A percentile compares a stretch with the other conserved stretches of the same genome.
phyloP scores from a whole-genome alignment of 768 basidiomycete species.

The Cystobasidium onofrii region DNA sequence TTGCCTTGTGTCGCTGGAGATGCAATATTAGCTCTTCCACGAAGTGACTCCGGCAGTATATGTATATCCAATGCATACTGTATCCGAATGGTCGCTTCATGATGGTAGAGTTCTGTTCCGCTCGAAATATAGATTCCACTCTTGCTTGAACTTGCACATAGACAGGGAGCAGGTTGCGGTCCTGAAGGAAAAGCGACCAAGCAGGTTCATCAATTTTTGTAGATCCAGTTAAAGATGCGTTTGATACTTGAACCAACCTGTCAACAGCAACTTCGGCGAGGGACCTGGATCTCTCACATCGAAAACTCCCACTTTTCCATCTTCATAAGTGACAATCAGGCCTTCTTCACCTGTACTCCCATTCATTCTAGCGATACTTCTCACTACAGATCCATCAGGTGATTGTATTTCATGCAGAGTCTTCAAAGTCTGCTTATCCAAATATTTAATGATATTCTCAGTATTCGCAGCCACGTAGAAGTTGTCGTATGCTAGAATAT shows the following conservation, averaged over 20 bases:
- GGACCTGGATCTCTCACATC: slow-evolving; percentile 15
- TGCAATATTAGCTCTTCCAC: not conserved
- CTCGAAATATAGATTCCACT: slow-evolving; percentile 36
- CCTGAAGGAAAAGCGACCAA: not conserved
- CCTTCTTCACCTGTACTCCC: slow-evolving; percentile 25
- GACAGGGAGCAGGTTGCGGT: slow-evolving; percentile 36
- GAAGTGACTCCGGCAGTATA: not conserved
- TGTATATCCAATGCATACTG: slow-evolving; percentile 23
- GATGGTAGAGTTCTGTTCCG: slow-evolving; percentile 38
- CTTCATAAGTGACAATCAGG: slow-evolving; percentile 33
- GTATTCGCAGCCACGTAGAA: slow-evolving; percentile 38
- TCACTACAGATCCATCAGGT: slow-evolving; percentile 31
- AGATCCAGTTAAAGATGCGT: not conserved
- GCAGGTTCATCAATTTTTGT: not conserved
- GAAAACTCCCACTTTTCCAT: slow-evolving; percentile 8
- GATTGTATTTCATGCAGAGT: slow-evolving; percentile 28
- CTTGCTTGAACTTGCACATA: slow-evolving; percentile 36
- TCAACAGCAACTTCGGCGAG: slow-evolving; percentile 37
- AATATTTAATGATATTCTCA: slow-evolving; percentile 36
- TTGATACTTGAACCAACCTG: slow-evolving; percentile 25
- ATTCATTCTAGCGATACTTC: not conserved
- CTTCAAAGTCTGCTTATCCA: slow-evolving; percentile 30
- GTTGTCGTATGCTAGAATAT: slow-evolving; percentile 29
- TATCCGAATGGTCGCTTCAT: slow-evolving; percentile 40
- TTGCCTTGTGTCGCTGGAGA: slow-evolving; percentile 36